Percentiles rank a stretch among this genome's conserved stretches.
Evolutionary conservation across 1,284 basidiomycete genomes (phyloP).

Genomic region (Gomphus bonarii): DNA sequence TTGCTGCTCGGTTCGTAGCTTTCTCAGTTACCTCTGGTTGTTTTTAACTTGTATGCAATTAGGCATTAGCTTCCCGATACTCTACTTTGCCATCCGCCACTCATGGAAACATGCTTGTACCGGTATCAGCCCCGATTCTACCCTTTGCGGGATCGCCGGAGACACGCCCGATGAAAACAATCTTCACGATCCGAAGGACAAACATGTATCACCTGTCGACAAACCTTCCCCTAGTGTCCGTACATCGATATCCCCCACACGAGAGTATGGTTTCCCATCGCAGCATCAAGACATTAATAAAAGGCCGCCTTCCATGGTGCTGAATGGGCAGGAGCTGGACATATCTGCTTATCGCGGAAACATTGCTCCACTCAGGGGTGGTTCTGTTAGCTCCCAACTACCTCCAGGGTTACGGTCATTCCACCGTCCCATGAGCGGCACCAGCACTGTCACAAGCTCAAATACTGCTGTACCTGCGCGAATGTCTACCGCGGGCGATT

Average conservation of each 20-base stretch:
- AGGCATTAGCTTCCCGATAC: not conserved
- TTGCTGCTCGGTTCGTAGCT: slow-evolving; percentile 41
- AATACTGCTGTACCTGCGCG: not conserved
- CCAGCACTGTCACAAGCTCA: not conserved
- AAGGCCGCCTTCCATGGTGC: not conserved
- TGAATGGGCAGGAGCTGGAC: not conserved
- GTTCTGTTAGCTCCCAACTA: not conserved
- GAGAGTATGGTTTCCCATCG: not conserved
- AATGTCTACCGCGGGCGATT: not conserved
- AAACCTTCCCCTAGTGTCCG: not conserved
- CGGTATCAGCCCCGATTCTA: not conserved
- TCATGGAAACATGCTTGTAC: not conserved
- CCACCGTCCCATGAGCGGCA: not conserved
- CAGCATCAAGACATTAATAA: not conserved
- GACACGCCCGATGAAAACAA: not conserved
- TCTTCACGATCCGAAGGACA: not conserved
- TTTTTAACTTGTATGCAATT: not conserved
- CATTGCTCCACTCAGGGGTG: not conserved
- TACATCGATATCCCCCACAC: not conserved
- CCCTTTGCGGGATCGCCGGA: not conserved
- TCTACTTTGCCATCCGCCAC: slow-evolving; percentile 6
- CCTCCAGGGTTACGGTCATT: not conserved
- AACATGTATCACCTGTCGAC: not conserved
- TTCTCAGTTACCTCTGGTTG: not conserved
- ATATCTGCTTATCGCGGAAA: not conserved